Base-by-base conservation (phyloP, 2,329 filamentous ascomycete genomes). In the Nigrospora oryzae region DNA sequence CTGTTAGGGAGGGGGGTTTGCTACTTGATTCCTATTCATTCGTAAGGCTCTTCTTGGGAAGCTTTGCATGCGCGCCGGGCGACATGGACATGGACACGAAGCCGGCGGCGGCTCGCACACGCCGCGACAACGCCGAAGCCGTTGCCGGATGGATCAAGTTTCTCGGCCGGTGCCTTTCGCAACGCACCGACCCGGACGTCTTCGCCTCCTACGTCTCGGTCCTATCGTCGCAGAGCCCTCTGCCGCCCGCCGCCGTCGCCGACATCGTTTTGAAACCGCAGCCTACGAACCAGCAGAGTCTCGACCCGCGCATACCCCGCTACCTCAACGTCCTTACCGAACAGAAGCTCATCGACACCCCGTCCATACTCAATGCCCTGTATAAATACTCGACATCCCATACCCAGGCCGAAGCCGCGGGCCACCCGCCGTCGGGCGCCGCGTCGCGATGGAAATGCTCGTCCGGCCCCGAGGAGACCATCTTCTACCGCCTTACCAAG, bases 401-500 rank as follows among this genome's bases (percentile, higher is more conserved):
- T 49, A 48, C 49, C 5, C 61, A 65, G 40, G 51, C 59, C 28
- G 57, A 57, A 14, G 44, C 53, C 23, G 41, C 51, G 28, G 43
- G 45, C 36, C 50, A 48, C 33, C 36, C 51, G 28, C 47, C 53
- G 5, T 37, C 54, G 13, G 49, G 58, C 16, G 40, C 49, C 1
- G 46, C 43, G 31, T 35, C 59, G 30, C 61, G 71, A 48, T 84
- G 79, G 79, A 66, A 61, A 42, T 75, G 64, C 59, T 82, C 79
- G 1, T 81, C 77, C 50, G 68, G 68, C 48, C 63, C 84, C 0
- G 93, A 98, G 61, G 95, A 96, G 66, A 83, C 93, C 42, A 87
- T 97, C 65, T 84, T 96, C 58, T 94, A 95, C 63, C 83, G 90
- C 4, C 89, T 98, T 42, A 88, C 89, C 3, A 95, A 94, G 65